These are phyloP conservation scores for Bipolaris bicolor DNA, from an alignment of 2,329 filamentous ascomycete genomes.

Conservation along the genomic window DNA sequence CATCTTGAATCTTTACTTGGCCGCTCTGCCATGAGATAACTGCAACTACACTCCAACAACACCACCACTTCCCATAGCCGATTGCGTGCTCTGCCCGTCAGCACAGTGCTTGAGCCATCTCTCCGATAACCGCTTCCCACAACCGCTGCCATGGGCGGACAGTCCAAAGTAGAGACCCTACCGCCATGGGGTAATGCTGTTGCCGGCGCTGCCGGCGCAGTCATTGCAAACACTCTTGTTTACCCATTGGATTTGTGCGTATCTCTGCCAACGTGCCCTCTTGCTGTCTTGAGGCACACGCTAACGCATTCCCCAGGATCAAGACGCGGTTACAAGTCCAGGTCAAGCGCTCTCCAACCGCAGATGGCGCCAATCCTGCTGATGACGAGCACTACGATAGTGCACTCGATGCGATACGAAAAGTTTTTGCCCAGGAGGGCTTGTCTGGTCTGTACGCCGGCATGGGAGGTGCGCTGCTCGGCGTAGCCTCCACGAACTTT, in stretches of 20 bases:
- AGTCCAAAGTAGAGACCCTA: slow-evolving; percentile 71
- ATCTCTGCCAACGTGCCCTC: not conserved
- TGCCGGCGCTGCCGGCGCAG: slow-evolving; percentile 89
- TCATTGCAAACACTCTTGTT: slow-evolving; percentile 91
- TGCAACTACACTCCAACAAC: slow-evolving; percentile 12
- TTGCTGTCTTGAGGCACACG: not conserved
- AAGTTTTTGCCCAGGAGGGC: slow-evolving; percentile 83
- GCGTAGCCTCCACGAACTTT: slow-evolving; percentile 97
- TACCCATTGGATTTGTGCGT: slow-evolving; percentile 96
- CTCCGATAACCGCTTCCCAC: slow-evolving; percentile 1
- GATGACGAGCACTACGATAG: slow-evolving; percentile 79
- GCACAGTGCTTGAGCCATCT: slow-evolving; percentile 10
- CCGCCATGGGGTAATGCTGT: slow-evolving; percentile 93
- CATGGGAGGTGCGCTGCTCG: slow-evolving; percentile 82
- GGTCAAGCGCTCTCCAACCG: slow-evolving; percentile 66
- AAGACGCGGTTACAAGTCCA: slow-evolving; percentile 97
- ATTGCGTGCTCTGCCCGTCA: slow-evolving; percentile 22
- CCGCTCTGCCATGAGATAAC: slow-evolving; percentile 34
- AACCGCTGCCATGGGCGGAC: slow-evolving; percentile 55
- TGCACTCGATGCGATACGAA: slow-evolving; percentile 84
- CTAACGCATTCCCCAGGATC: slow-evolving; percentile 64
- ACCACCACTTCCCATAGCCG: slow-evolving; percentile 14
- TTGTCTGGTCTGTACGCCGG: slow-evolving; percentile 84
- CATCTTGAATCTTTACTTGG: slow-evolving; percentile 10
- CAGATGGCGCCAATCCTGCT: slow-evolving; percentile 47